Evolutionary conservation across 805 yeast species (phyloP), one percentile per base, ranked within the genome.

Genomic region (Saccharomycopsis babjevae): DNA sequence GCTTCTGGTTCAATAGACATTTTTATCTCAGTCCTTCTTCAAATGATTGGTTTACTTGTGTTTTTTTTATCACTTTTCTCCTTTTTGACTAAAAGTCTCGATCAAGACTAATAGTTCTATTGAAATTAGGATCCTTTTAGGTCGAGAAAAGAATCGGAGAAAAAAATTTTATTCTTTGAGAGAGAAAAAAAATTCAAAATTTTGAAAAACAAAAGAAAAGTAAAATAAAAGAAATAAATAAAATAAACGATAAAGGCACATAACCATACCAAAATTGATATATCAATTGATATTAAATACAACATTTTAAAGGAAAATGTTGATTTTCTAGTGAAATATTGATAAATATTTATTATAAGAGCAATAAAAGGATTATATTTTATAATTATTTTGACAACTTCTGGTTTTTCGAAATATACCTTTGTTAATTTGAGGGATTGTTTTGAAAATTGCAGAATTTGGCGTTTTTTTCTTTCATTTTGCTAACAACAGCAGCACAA

Each of bases 1-100:
- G 57, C 30, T 76, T 46, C 65, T 46, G 61, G 59, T 42, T 59
- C 62, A 20, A 63, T 42, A 22, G 65, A 61, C 65, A 63, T 63
- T 39, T 18, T 57, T 4, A 5, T n/a, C n/a, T n/a, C 6, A 3
- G 32, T 11, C 32, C 34, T 25, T 46, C 28, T 6, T 11, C 15
- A 18, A 18, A 13, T 11, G 18, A 18, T 11, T 5, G 10, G 20
- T 4, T 18, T 18, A n/a, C 15, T 5, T 18, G 6, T 42, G 18
- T 42, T 42, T n/a, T 6, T 28, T 28, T 28, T 28, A 28, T 6
- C 32, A 28, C 6, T 28, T 28, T 4, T 28, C 32, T 28, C 6
- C 32, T 28, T 28, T 28, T 28, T 6, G 32, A 28, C 32, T 28
- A 28, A 28, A 4, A 28, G 6, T 28, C 32, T 28, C 32, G 6